Percentiles rank a stretch among this genome's conserved stretches.
These are phyloP conservation scores for Euphrasia confusa DNA, from an alignment of 257 asterid genomes.

Conservation along the genomic window DNA sequence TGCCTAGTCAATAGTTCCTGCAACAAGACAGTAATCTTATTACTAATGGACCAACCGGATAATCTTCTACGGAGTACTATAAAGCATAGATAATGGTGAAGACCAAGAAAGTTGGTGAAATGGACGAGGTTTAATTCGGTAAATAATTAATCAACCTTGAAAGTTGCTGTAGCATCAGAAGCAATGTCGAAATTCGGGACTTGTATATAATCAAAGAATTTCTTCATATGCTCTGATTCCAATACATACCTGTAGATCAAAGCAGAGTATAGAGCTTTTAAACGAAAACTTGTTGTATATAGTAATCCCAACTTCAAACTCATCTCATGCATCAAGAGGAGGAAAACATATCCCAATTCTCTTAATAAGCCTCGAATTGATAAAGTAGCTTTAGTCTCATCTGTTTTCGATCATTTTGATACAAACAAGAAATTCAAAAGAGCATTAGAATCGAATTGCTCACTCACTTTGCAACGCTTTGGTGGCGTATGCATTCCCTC, in stretches of 20 bases:
- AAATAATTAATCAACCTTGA: conserved; percentile 44
- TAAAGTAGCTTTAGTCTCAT: background rate
- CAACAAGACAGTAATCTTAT: conserved; percentile 33
- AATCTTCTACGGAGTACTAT: conserved; percentile 13
- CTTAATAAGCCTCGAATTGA: no score
- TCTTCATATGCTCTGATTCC: conserved; percentile 71
- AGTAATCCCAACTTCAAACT: no score
- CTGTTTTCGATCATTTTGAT: conserved; percentile 4
- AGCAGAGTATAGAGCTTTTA: background rate
- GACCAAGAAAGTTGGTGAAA: conserved; percentile 9
- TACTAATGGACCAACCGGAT: background rate
- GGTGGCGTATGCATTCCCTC: conserved; percentile 99
- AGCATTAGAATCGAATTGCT: background rate
- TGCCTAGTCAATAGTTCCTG: conserved; percentile 97
- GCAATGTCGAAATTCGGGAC: conserved; percentile 61
- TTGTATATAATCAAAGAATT: conserved; percentile 58
- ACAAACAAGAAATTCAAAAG: background rate
- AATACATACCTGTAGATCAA: conserved; percentile 46
- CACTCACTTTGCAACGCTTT: conserved; percentile 83
- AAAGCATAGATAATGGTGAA: conserved; percentile 5
- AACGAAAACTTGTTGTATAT: no score
- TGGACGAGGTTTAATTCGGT: background rate
- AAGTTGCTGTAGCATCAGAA: conserved; percentile 74
- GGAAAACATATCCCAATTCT: no score
- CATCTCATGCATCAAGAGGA: no score